Evolutionary conservation across 164 flowering plant species (phyloP).

Genomic region (Liriodendron chinense): DNA sequence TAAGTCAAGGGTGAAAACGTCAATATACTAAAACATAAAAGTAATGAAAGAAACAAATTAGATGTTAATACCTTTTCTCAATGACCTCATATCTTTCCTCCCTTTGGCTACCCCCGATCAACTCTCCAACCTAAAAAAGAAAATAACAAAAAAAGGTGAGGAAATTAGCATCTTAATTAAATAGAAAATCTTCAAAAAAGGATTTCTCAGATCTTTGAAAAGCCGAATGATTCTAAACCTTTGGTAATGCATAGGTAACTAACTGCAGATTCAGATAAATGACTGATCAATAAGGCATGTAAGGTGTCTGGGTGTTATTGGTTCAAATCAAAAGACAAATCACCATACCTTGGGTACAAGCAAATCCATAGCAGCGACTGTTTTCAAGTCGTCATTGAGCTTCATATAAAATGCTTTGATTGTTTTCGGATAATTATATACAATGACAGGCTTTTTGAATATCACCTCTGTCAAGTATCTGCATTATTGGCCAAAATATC

Average conservation of each 20-base stretch:
- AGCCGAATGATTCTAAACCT: background rate
- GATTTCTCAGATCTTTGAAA: background rate
- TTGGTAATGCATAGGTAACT: background rate
- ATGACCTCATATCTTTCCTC: constrained; percentile 86
- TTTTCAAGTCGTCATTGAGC: constrained; percentile 79
- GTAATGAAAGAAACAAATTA: background rate
- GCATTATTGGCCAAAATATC: constrained; percentile 14
- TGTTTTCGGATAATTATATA: constrained; percentile 85
- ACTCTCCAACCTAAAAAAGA: constrained; percentile 81
- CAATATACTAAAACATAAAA: background rate
- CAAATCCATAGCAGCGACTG: constrained; percentile 99
- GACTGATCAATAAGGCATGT: background rate
- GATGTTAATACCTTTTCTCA: constrained; percentile 43
- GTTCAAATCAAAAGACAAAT: background rate
- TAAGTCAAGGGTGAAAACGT: too few relatives aligned
- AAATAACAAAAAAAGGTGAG: background rate
- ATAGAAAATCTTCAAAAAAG: background rate
- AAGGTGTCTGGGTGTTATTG: background rate
- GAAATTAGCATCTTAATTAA: background rate
- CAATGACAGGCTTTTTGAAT: constrained; percentile 87
- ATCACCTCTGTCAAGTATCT: constrained; percentile 84
- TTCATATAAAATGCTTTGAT: constrained; percentile 96
- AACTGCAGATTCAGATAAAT: background rate
- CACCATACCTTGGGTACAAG: constrained; percentile 83
- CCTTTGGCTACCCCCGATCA: constrained; percentile 95